phyloP scores from a whole-genome alignment of 257 asterid species.

The Scutellaria barbata region DNA sequence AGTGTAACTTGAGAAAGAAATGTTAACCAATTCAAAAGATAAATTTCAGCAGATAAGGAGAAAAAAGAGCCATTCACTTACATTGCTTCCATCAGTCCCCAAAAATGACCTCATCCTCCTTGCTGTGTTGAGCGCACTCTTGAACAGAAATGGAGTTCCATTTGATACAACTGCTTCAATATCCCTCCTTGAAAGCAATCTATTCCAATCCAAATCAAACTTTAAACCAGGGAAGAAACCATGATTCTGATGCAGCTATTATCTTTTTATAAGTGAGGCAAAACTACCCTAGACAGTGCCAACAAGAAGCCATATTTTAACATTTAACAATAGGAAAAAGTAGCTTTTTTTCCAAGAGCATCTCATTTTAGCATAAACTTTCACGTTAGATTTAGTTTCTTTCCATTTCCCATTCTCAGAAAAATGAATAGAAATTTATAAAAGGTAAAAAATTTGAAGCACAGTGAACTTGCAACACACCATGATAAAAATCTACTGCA shows the following conservation, averaged over 20 bases:
- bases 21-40: conserved; percentile 11
- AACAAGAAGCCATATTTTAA: neutral
- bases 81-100: conserved; percentile 64
- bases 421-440: neutral
- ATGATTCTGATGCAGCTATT: conserved; percentile 6
- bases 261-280: conserved; percentile 10
- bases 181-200: conserved; percentile 75
- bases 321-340: conserved; percentile 6
- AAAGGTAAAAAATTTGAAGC: neutral
- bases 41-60: conserved; percentile 11
- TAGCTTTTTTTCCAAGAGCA: neutral
- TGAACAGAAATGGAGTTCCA: conserved; percentile 92
- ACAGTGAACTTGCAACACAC: neutral
- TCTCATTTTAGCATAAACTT: conserved; percentile 16
- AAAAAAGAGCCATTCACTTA: conserved; percentile 37
- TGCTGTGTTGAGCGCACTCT: conserved; percentile 76
- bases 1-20: conserved; percentile 15
- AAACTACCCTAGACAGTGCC: neutral
- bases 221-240: conserved; percentile 12
- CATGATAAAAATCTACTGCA: neutral
- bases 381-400: neutral
- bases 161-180: conserved; percentile 72
- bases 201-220: conserved; percentile 37
- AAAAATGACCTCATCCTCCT: conserved; percentile 75
- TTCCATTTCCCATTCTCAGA: conserved; percentile 15